Conservation (phyloP, 441 rosid species). For the Oxalis stricta region DNA sequence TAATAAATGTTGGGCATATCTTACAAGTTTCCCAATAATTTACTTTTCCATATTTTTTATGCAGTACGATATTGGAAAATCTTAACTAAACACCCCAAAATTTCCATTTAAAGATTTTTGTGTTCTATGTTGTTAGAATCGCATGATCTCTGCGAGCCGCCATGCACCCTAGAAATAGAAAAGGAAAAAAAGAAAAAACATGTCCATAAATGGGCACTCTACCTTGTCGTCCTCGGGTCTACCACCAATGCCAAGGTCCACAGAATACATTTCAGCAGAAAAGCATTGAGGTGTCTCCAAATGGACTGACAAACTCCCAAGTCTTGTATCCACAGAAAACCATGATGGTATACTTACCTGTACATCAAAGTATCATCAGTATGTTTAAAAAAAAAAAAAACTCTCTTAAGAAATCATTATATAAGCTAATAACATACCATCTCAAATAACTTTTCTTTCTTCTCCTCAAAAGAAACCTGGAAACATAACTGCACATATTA, state of each 20-base stretch:
- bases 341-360: constrained; percentile 99
- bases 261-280: constrained; percentile 97
- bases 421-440: constrained; percentile 40
- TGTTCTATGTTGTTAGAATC: no score
- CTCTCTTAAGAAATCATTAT: no score
- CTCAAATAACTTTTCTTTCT: constrained; percentile 81
- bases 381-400: constrained; percentile 9
- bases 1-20: no score
- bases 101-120: no score
- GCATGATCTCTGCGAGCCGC: no score
- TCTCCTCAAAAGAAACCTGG: constrained; percentile 87
- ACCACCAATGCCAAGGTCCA: constrained; percentile 84
- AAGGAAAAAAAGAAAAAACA: no score
- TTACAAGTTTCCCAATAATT: no score
- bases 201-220: no score
- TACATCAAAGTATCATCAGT: constrained; percentile 10
- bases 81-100: no score
- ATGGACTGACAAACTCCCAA: constrained; percentile 93
- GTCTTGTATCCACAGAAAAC: constrained; percentile 94
- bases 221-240: constrained; percentile 99
- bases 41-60: no score
- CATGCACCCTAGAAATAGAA: no score
- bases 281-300: constrained; percentile 99
- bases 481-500: background rate
- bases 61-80: no score